Evolutionary conservation across 2,329 filamentous ascomycete genomes (phyloP).

Genomic region (Eutypa lata): DNA sequence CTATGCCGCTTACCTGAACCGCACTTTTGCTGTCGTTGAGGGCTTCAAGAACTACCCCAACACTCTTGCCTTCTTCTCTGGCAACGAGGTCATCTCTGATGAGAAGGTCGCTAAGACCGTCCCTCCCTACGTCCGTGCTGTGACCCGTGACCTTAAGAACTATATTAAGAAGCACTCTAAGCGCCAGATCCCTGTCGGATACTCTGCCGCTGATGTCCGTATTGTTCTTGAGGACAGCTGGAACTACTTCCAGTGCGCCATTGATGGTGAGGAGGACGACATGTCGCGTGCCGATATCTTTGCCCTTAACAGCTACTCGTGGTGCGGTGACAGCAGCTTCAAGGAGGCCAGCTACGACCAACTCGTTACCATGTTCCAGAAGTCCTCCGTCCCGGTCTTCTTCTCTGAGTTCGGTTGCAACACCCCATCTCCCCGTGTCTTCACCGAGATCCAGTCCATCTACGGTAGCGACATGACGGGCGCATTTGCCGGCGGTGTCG

Average conservation of each 20-base stretch:
- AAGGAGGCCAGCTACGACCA: constrained; percentile 59
- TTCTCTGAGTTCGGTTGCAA: constrained; percentile 84
- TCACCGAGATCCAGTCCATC: constrained; percentile 71
- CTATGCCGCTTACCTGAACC: constrained; percentile 59
- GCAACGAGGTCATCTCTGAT: constrained; percentile 75
- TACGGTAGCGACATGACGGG: constrained; percentile 68
- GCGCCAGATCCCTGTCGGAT: constrained; percentile 71
- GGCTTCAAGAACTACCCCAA: constrained; percentile 66
- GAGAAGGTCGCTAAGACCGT: constrained; percentile 55
- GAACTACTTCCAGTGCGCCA: constrained; percentile 71
- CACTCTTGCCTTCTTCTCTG: constrained; percentile 71
- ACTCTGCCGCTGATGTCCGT: constrained; percentile 78
- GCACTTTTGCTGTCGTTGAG: constrained; percentile 65
- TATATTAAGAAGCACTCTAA: constrained; percentile 71
- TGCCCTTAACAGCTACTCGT: constrained; percentile 75
- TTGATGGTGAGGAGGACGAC: constrained; percentile 50
- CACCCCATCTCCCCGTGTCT: constrained; percentile 64
- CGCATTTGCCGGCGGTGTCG: constrained; percentile 70
- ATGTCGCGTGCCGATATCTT: constrained; percentile 70
- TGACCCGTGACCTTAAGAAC: constrained; percentile 76
- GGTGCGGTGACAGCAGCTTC: constrained; percentile 65
- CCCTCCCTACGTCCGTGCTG: constrained; percentile 70
- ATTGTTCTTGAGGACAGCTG: constrained; percentile 69
- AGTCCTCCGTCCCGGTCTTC: constrained; percentile 70
- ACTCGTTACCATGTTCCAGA: constrained; percentile 63